A percentile compares a stretch with the other conserved stretches of the same genome.
These are phyloP conservation scores for Coemansia sp. DNA, from an alignment of 192 early-diverging fungal genomes.

Conservation along the genomic window DNA sequence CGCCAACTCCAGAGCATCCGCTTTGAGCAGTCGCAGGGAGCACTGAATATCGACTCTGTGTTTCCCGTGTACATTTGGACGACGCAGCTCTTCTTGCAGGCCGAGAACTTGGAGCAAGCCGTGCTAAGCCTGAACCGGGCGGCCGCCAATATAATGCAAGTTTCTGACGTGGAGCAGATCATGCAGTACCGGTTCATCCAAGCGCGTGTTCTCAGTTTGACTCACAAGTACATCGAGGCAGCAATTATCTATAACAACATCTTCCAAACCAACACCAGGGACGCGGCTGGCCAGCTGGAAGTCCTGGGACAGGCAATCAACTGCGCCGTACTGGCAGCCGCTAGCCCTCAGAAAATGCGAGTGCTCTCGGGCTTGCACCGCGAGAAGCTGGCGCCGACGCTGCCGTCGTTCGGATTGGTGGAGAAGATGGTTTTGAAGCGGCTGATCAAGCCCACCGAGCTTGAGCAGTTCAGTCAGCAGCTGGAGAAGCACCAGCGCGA, in stretches of 20 bases:
- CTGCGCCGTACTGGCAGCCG: conserved; percentile 89
- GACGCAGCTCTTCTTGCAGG: conserved; percentile 83
- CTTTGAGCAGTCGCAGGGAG: conserved; percentile 87
- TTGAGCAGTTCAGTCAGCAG: conserved; percentile 74
- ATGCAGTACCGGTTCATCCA: conserved; percentile 81
- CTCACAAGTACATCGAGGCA: conserved; percentile 85
- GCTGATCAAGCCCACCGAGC: conserved; percentile 76
- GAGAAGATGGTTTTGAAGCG: conserved; percentile 96
- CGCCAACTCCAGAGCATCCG: conserved; percentile 85
- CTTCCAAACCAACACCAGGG: conserved; percentile 70
- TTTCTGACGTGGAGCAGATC: conserved; percentile 58
- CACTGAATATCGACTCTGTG: conserved; percentile 66
- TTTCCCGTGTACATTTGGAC: conserved; percentile 84
- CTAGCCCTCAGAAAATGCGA: conserved; percentile 87
- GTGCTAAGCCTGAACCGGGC: conserved; percentile 87
- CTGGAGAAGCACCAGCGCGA: conserved; percentile 83
- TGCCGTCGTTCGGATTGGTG: conserved; percentile 75
- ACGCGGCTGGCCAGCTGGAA: conserved; percentile 63
- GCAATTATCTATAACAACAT: conserved; percentile 84
- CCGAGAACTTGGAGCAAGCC: conserved; percentile 80
- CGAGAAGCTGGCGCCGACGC: conserved; percentile 86
- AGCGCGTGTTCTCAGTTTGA: conserved; percentile 83
- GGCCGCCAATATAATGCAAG: conserved; percentile 64
- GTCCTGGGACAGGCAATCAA: conserved; percentile 78
- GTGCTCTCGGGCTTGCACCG: conserved; percentile 89